Base-by-base conservation (phyloP, 164 flowering plant genomes). In the Sedum album region DNA sequence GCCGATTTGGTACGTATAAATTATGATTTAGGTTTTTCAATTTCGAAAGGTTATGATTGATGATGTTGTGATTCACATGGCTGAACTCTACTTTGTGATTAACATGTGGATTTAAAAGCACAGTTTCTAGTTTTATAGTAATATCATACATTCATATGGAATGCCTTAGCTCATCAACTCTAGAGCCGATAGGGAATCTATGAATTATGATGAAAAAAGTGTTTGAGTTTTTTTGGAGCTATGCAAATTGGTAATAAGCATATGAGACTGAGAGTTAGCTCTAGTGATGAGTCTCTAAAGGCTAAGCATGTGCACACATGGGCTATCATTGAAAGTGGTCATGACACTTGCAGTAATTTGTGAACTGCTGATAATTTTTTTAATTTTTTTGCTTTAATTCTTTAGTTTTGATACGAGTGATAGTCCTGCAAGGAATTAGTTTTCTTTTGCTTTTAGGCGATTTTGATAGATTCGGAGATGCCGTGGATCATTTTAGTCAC, bases 261-360 rank as follows among this genome's bases (percentile, higher is more conserved):
- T n/a, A n/a, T n/a, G n/a, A 23, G 8, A 5, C 6, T 21, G 30
- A 23, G 60, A 53, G 23, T 23, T 18, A 17, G 6, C 55, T 49
- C 9, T 53, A 23, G 8, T 23, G n/a, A n/a, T n/a, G n/a, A 53
- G 60, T 6, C 60, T 48, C 28, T 53, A 25, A 53, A n/a, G 26
- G 28, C 60, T 53, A 53, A 53, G 30, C 60, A 53, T 53, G 60
- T 53, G 60, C 60, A 53, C 60, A 5, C 30, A 53, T 53, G 60
- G 28, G 26, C 23, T 53, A 5, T 53, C 60, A 20, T 13, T 53
- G 8, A 53, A 53, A 38, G 7, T 9, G 26, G 2, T 53, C 13
- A 0, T 53, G 8, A 53, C 60, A 53, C 15, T 25, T 53, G 60
- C 23, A 53, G 10, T 23, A 21, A 53, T 53, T 21, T 18, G 60